These are phyloP conservation scores for Cardamine resedifolia DNA, from an alignment of 345 rosid species.

Conservation along the genomic window DNA sequence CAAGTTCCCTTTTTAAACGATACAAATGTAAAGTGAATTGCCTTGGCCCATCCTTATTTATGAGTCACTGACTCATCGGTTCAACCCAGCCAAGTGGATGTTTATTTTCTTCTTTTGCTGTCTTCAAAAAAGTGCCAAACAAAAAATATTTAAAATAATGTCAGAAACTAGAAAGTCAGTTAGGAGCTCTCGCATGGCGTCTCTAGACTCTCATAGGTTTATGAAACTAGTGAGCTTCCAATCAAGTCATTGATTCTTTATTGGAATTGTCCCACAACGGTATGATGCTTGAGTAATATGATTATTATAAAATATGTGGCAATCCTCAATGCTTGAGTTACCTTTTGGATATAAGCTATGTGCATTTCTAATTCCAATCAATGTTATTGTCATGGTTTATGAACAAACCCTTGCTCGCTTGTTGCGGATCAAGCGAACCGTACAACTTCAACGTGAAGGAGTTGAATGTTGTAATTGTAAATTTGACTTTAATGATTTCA, in stretches of 20 bases:
- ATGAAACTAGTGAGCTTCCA: background rate
- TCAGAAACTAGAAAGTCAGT: background rate
- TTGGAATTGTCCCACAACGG: no score
- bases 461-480: slow-evolving; percentile 16
- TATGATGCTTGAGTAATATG: no score
- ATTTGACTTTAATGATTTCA: no score
- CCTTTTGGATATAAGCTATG: no score
- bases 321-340: no score
- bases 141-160: background rate
- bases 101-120: background rate
- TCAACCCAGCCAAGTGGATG: background rate
- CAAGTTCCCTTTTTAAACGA: background rate
- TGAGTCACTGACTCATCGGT: background rate
- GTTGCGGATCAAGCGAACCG: slow-evolving; percentile 43
- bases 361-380: no score
- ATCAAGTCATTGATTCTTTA: background rate
- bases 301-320: no score
- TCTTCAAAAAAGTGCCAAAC: no score
- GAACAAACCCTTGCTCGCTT: slow-evolving; percentile 18
- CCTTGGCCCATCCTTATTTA: background rate
- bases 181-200: slow-evolving; percentile 11
- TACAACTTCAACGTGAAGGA: slow-evolving; percentile 36
- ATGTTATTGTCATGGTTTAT: slow-evolving; percentile 33
- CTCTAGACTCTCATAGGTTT: background rate
- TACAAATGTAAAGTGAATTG: background rate